Base-by-base conservation (phyloP, 495 filamentous ascomycete genomes). In the Penicillium alfredii region DNA sequence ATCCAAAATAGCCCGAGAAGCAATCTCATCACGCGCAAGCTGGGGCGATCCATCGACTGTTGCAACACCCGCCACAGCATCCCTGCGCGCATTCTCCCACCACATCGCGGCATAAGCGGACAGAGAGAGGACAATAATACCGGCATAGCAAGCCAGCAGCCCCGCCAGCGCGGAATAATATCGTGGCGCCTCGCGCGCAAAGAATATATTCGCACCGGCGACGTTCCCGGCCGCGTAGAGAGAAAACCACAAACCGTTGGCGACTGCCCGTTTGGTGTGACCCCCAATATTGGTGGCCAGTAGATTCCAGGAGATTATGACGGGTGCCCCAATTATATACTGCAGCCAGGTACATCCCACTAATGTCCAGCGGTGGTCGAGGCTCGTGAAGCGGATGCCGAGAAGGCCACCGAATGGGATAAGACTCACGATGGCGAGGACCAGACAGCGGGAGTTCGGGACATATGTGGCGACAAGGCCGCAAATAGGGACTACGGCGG, bases 261-360 rank as follows among this genome's bases (percentile, higher is more conserved):
- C 62, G 11, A 68, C 44, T 1, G 64, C 63, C 32, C 81, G 76
- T 51, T 84, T 84, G 6, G 79, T 82, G 53, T 81, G 81, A 6
- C 78, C 79, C 1, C 75, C 75, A 2, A 82, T 64, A 35, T 84
- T 82, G 6, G 68, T 74, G 0, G 64, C 64, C 9, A 80, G 72
- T 2, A 80, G 38, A n/a, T 69, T 72, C 39, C 79, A 68, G 1
- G 73, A 56, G 1, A 74, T 61, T 8, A 80, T 76, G 21, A 73
- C 58, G 0, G 69, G 67, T 1, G 68, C 58, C 2, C 69, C 69
- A 14, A 72, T 21, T 12, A 66, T 51, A 23, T 58, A 58, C 30
- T 69, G 60, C 4, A 78, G 42, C 74, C 74, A 78, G 15, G 64
- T 66, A 45, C 70, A 73, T 27, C 63, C 73, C 17, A 75, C 68